These are phyloP conservation scores for Fraxinus excelsior DNA, from an alignment of 257 asterid genomes.

Conservation along the genomic window DNA sequence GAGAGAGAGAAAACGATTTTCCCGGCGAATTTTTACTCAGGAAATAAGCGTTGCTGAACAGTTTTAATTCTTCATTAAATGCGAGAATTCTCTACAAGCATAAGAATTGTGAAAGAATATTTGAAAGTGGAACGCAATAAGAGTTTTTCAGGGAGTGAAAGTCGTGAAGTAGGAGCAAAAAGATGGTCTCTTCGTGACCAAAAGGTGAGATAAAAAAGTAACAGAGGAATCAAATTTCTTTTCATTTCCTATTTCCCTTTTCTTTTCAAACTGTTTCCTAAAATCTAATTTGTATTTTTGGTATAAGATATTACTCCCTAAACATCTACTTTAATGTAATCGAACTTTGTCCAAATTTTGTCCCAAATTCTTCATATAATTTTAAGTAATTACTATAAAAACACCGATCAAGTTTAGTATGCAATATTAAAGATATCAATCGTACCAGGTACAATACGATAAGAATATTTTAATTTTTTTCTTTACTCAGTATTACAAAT, in stretches of 20 bases:
- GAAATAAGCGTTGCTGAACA: constrained; percentile 3
- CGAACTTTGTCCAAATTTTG: too few species aligned
- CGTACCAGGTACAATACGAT: too few species aligned
- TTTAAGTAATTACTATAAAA: too few species aligned
- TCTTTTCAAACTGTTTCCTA: neutral
- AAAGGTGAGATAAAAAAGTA: neutral
- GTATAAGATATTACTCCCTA: too few species aligned
- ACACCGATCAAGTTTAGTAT: too few species aligned
- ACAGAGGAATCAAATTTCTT: too few species aligned
- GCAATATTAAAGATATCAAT: too few species aligned
- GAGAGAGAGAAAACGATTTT: neutral
- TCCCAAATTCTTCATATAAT: too few species aligned
- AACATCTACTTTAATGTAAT: too few species aligned
- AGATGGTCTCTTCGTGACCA: neutral
- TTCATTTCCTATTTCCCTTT: too few species aligned
- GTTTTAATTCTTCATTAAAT: constrained; percentile 20
- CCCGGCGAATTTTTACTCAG: constrained; percentile 1
- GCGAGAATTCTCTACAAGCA: constrained; percentile 25
- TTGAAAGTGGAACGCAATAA: constrained; percentile 8
- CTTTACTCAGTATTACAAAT: too few species aligned
- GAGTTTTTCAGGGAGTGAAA: neutral
- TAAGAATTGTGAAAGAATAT: constrained; percentile 10
- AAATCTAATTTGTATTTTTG: neutral
- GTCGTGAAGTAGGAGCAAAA: constrained; percentile 3
- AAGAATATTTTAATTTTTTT: too few species aligned